phyloP scores from a whole-genome alignment of 495 filamentous ascomycete species.

The Penicillium dipodomyicola region DNA sequence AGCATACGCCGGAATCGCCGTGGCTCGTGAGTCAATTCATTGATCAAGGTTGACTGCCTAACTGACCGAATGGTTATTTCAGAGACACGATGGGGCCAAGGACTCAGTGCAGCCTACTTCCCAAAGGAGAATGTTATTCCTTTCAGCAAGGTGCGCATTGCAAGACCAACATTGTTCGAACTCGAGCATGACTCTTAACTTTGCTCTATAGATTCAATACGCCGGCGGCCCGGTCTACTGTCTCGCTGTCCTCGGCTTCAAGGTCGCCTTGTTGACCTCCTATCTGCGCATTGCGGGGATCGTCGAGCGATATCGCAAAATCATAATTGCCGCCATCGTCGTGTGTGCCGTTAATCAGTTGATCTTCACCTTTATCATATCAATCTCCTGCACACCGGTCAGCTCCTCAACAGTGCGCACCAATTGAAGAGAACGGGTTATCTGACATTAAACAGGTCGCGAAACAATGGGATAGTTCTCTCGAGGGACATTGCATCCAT shows the following conservation, averaged over 20 bases:
- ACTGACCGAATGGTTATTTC: conserved; percentile 3
- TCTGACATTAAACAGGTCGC: conserved; percentile 26
- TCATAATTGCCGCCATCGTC: conserved; percentile 34
- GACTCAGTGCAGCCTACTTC: conserved; percentile 21
- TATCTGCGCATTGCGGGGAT: conserved; percentile 51
- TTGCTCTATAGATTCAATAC: conserved; percentile 30
- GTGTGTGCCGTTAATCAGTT: conserved; percentile 38
- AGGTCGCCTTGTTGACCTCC: conserved; percentile 47
- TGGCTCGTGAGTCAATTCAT: conserved; percentile 26
- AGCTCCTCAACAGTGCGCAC: neutral
- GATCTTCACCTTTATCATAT: conserved; percentile 25
- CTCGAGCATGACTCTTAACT: neutral
- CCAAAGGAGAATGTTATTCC: conserved; percentile 26
- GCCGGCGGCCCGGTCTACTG: conserved; percentile 31
- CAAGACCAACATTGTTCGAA: neutral
- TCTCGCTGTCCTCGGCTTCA: conserved; percentile 49
- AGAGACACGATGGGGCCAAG: conserved; percentile 35
- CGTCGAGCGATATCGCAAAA: conserved; percentile 36
- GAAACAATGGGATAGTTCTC: conserved; percentile 44
- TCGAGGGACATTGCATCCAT: conserved; percentile 43
- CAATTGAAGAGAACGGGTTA: neutral
- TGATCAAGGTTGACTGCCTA: neutral
- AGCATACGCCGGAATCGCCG: conserved; percentile 22
- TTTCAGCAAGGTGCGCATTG: conserved; percentile 26
- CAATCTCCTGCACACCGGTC: conserved; percentile 41